phyloP scores from a whole-genome alignment of 2,329 filamentous ascomycete species.

The Aureobasidium sp. region DNA sequence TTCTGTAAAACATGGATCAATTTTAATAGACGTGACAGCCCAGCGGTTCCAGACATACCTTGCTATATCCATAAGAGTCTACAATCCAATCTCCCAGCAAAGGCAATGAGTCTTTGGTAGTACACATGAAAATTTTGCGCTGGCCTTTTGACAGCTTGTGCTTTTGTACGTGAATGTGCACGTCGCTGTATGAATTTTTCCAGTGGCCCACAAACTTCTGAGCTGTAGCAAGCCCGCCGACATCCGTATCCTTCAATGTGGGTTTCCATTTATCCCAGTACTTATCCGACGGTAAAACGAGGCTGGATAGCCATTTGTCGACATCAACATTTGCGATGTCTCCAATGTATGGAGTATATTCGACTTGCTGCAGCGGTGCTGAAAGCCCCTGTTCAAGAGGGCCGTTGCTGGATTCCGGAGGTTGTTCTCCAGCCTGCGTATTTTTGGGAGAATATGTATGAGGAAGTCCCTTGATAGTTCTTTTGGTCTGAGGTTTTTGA shows the following conservation, averaged over 20 bases:
- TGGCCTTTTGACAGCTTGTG: background rate
- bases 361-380: background rate
- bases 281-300: background rate
- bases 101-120: background rate
- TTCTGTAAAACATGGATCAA: background rate
- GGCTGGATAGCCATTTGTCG: background rate
- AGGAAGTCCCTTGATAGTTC: background rate
- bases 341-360: too few species aligned
- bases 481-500: background rate
- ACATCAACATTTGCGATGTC: background rate
- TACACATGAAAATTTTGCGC: background rate
- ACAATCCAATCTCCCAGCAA: background rate
- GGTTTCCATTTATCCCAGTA: background rate
- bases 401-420: background rate
- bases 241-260: background rate
- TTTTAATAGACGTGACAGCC: background rate
- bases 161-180: background rate
- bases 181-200: background rate
- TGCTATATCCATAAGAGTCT: background rate
- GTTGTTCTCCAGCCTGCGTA: too few species aligned
- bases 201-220: background rate
- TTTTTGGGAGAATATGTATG: too few species aligned
- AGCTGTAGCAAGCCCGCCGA: background rate
- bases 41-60: background rate
- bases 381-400: background rate